Evolutionary conservation across 768 basidiomycete genomes (phyloP), one percentile per base, ranked within the genome.

Genomic region (Paxillus rubicundulus): DNA sequence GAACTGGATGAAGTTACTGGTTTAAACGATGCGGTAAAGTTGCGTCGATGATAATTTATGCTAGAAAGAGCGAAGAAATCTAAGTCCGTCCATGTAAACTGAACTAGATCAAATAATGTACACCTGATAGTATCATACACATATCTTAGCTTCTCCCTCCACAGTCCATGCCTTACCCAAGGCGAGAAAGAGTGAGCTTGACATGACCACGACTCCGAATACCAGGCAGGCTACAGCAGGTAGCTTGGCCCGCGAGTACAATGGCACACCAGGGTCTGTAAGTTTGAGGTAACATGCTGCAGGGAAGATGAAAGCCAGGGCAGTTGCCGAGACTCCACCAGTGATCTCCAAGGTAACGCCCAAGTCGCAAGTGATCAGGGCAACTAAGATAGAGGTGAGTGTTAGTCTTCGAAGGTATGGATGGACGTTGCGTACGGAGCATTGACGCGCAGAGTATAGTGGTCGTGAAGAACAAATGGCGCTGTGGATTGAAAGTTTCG

Each of bases 321-420:
- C 84, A 0, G 93, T 92, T 5, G 91, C 91, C 13, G 91, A 91
- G 10, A 91, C 80, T n/a, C 96, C 96, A n/a, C 97, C 97, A 0
- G 94, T 95, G 40, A 99, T 89, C 74, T 99, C 97, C 36, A 99
- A 85, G 74, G 96, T 97, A 41, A 98, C 87, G n/a, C 97, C 97
- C 13, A 99, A 80, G 68, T 99, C 96, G 66, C 94, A 97, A 1
- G 96, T 98, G 52, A 94, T 78, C 49, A 98, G 77, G 5, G 96
- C 84, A 53, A 97, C 94, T 95, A 64, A 13, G 45, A 34, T 49
- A n/a, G 41, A 24, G 13, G 47, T 47, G 45, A 47, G 45, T 17
- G n/a, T 18, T 18, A 33, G 33, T 27, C 18, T 18, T 43, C 21
- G 14, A 21, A 17, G 33, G 54, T 33, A 8, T 18, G 14, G 53